Evolutionary conservation across 805 yeast species (phyloP), one percentile per base, ranked within the genome.

Genomic region (Komagataella kurtzmanii): DNA sequence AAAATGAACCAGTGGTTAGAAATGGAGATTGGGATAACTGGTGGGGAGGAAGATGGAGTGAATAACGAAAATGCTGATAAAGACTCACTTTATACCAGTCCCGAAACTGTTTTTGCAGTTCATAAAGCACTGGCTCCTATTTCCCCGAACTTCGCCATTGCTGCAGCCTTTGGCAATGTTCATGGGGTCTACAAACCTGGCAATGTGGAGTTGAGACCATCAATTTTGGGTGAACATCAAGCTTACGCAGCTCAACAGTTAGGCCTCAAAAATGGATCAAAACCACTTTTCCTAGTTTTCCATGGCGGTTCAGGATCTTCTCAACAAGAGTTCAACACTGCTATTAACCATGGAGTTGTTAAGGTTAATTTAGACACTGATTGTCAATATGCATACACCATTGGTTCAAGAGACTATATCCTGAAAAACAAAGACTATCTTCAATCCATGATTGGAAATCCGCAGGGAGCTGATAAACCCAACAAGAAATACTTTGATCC

Each of bases 1-100:
- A 88, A 86, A 76, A 78, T 91, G 81, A 78, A 80, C 76, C 98
- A 91, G 79, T 93, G 93, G 93, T 82, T 93, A 70, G 99, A 93
- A 81, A 93, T 93, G 99, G 99, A 93, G 80, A 93, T 93, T 70
- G 99, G 99, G 82, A 93, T 93, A 83, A 93, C 99, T 71, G 99
- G 99, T 76, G 99, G 99, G 83, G 99, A 93, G 80, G 98, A 93
- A 77, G 99, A 93, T 70, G 99, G 99, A 83, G 99, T 93, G 66
- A 93, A 93, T 85, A 93, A 93, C 82, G 95, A 91, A 74, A 79
- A 81, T 71, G 97, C 88, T 60, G 80, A 81, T 68, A 85, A 85
- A 75, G 89, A 86, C 57, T 70, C 85, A 58, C 77, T 93, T 65
- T 93, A 91, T 85, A 93, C 99, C 62, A 81, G 83, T 63, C 88